Evolutionary conservation across 2,329 filamentous ascomycete species (phyloP), one percentile per base, ranked within the genome.

Genomic region (Myotisia sp.): DNA sequence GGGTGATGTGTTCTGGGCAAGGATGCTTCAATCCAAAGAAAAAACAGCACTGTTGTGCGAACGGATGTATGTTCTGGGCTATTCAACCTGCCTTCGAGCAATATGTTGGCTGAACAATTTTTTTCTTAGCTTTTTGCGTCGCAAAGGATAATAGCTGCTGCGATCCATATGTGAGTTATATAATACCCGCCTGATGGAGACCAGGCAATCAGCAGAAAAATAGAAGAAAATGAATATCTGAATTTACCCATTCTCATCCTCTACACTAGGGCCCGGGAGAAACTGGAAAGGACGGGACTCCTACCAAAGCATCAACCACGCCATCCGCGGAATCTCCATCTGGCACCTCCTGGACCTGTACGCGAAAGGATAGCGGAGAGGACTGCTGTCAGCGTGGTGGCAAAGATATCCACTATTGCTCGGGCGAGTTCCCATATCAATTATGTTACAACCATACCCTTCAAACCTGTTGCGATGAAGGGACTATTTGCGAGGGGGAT

Each of bases 111-210:
- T 9, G 9, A 21, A 7, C 10, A 32, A 4, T 2, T n/a, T 32
- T 9, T 4, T 29, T 29, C 14, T 2, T n/a, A 37, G 35, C 4
- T 8, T 8, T 33, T 17, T 37, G 35, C 24, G 35, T 37, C 12
- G 29, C 21, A 13, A 33, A 27, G 19, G 29, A 37, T 23, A 37
- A 37, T 13, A 34, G 20, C 12, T 37, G 35, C 28, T 33, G 35
- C 17, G 35, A 37, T 14, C 20, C 27, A 3, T 29, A n/a, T n/a
- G n/a, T n/a, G n/a, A n/a, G n/a, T n/a, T n/a, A n/a, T n/a, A n/a
- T n/a, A n/a, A n/a, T n/a, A n/a, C n/a, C n/a, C n/a, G n/a, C n/a
- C n/a, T n/a, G n/a, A n/a, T n/a, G n/a, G n/a, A n/a, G n/a, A n/a
- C n/a, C n/a, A n/a, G n/a, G n/a, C n/a, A n/a, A n/a, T n/a, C n/a